Conservation (phyloP, 495 filamentous ascomycete species). For the Sphaerosporella brunnea region DNA sequence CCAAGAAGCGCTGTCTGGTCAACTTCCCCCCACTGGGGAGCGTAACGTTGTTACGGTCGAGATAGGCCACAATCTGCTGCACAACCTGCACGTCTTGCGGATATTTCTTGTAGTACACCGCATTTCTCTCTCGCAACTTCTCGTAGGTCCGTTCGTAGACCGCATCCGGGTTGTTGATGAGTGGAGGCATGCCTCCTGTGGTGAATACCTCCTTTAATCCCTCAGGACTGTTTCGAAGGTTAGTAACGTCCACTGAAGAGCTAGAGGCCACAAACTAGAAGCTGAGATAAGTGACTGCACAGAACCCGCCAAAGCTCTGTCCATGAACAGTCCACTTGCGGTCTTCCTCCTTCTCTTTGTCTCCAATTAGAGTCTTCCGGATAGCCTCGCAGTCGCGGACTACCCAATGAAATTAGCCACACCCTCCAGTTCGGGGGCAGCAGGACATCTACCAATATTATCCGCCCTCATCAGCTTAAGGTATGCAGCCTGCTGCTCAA, state of each 20-base stretch:
- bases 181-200: slow-evolving; percentile 62
- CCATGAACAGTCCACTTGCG: slow-evolving; percentile 69
- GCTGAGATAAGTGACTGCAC: slow-evolving; percentile 61
- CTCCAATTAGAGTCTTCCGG: slow-evolving; percentile 42
- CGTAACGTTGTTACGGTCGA: slow-evolving; percentile 38
- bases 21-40: slow-evolving; percentile 51
- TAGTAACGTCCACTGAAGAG: background rate
- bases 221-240: slow-evolving; percentile 35
- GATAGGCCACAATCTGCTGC: slow-evolving; percentile 43
- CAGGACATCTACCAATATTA: slow-evolving; percentile 36
- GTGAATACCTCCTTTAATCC: slow-evolving; percentile 66
- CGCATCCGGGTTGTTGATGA: slow-evolving; percentile 50
- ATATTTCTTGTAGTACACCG: slow-evolving; percentile 66
- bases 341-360: slow-evolving; percentile 48
- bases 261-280: slow-evolving; percentile 36
- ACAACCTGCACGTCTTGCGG: slow-evolving; percentile 63
- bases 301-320: slow-evolving; percentile 87
- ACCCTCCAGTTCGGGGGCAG: background rate
- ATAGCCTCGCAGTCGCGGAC: slow-evolving; percentile 82
- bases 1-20: slow-evolving; percentile 51
- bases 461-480: slow-evolving; percentile 79
- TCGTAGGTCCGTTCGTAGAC: slow-evolving; percentile 58
- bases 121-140: slow-evolving; percentile 48
- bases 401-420: slow-evolving; percentile 2
- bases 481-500: slow-evolving; percentile 52